Evolutionary conservation across 352 stramenopile genomes (phyloP).

Genomic region (Aphanomyces astaci): DNA sequence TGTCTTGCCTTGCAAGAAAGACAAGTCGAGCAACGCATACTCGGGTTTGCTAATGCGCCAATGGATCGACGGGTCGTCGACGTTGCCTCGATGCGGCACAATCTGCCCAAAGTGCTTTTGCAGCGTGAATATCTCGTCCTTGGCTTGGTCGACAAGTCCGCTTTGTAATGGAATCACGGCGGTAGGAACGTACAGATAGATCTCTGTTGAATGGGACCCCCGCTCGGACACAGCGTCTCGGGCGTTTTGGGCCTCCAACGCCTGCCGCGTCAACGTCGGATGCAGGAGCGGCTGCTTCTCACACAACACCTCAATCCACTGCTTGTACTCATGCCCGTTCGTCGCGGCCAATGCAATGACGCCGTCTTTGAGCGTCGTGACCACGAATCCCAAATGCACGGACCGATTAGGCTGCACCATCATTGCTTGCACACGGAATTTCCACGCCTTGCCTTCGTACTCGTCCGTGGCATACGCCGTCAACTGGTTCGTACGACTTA

Average conservation of each 20-base stretch:
- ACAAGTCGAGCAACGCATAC: constrained; percentile 34
- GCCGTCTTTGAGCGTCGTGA: not conserved
- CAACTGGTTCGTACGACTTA: constrained; percentile 6
- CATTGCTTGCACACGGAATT: constrained; percentile 6
- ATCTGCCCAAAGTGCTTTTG: constrained; percentile 20
- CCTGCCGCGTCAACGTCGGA: not conserved
- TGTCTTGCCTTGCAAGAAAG: constrained; percentile 34
- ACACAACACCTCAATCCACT: constrained; percentile 1
- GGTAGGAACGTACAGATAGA: constrained; percentile 20
- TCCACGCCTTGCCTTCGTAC: constrained; percentile 16
- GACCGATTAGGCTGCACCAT: constrained; percentile 1
- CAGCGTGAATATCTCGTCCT: constrained; percentile 11
- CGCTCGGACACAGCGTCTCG: not conserved
- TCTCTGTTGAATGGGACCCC: not conserved
- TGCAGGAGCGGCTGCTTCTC: constrained; percentile 1
- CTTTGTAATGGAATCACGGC: constrained; percentile 3
- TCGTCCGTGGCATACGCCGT: constrained; percentile 17
- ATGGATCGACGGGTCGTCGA: constrained; percentile 26
- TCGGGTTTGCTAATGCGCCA: constrained; percentile 34
- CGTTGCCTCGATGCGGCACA: constrained; percentile 24
- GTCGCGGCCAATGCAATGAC: constrained; percentile 7
- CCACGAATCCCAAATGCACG: constrained; percentile 17
- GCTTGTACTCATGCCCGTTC: not conserved
- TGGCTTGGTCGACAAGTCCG: not conserved
- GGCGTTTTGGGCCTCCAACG: not conserved